These are phyloP conservation scores for Mortierella sp. DNA, from an alignment of 371 early-diverging fungal species.

Conservation along the genomic window DNA sequence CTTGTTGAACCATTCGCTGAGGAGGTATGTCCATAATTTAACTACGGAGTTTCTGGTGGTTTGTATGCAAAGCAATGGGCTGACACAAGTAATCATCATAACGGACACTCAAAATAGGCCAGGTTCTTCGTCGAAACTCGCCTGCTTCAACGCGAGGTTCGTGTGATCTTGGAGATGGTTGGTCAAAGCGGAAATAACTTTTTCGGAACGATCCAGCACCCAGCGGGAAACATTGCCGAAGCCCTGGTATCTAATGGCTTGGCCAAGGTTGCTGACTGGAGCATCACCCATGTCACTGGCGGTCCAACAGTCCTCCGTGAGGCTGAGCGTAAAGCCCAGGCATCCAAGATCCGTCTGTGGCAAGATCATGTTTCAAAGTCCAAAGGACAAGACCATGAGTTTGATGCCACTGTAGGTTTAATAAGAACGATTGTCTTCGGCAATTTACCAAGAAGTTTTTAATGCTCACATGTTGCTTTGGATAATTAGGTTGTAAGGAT, in stretches of 20 bases:
- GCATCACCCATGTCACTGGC: conserved; percentile 81
- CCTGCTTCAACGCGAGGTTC: conserved; percentile 91
- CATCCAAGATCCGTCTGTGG: conserved; percentile 81
- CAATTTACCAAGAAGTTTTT: neutral
- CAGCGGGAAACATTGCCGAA: conserved; percentile 95
- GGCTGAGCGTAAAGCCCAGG: conserved; percentile 77
- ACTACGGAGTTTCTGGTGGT: neutral
- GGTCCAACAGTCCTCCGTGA: conserved; percentile 79
- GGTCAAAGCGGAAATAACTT: conserved; percentile 76
- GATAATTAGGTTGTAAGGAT: conserved; percentile 61
- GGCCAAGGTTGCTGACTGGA: conserved; percentile 93
- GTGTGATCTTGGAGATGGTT: conserved; percentile 83
- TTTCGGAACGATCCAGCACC: conserved; percentile 84
- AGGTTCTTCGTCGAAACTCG: conserved; percentile 92
- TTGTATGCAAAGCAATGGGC: neutral
- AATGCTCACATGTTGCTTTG: neutral
- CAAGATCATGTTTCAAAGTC: conserved; percentile 66
- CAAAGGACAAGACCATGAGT: conserved; percentile 53
- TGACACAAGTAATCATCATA: neutral
- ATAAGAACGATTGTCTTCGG: neutral
- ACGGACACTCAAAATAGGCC: conserved; percentile 60
- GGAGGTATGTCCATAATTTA: conserved; percentile 63
- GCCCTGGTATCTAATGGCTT: conserved; percentile 84
- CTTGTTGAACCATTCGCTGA: conserved; percentile 92
- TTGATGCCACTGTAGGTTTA: conserved; percentile 54